phyloP scores from a whole-genome alignment of 768 basidiomycete genomes.

The Kondoa subrosea region DNA sequence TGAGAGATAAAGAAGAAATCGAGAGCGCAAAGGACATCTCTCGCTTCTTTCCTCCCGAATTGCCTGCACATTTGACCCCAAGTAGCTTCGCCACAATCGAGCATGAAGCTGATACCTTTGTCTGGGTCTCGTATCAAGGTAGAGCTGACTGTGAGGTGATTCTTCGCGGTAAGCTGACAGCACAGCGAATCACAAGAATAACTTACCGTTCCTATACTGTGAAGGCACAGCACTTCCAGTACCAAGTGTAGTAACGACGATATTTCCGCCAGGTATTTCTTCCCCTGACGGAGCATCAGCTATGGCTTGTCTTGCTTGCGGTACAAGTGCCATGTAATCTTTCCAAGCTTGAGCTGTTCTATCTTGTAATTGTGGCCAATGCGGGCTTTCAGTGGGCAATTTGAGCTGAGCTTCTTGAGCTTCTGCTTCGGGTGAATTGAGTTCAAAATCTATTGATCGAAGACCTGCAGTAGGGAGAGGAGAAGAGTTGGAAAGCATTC shows the following conservation, averaged over 20 bases:
- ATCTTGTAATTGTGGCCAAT: conserved; percentile 7
- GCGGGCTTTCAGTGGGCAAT: conserved; percentile 10
- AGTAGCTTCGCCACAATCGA: conserved; percentile 84
- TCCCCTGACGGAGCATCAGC: background rate
- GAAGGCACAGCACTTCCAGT: conserved; percentile 74
- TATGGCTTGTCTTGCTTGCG: conserved; percentile 29
- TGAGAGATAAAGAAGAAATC: conserved; percentile 76
- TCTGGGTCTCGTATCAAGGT: conserved; percentile 60
- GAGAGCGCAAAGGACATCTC: conserved; percentile 43
- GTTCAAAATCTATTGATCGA: conserved; percentile 17
- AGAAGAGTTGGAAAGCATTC: conserved; percentile 9
- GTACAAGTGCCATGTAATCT: conserved; percentile 21
- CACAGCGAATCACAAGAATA: conserved; percentile 8
- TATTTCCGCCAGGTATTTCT: conserved; percentile 41
- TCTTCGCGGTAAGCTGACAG: background rate
- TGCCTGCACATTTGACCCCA: conserved; percentile 70
- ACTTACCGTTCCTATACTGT: conserved; percentile 68
- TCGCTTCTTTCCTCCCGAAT: conserved; percentile 42
- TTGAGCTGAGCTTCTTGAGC: background rate
- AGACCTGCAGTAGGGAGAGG: background rate
- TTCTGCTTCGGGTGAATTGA: conserved; percentile 11
- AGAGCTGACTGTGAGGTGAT: conserved; percentile 37
- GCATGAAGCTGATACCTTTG: conserved; percentile 46
- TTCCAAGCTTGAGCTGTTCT: conserved; percentile 9
- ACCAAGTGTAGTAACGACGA: conserved; percentile 60